A percentile compares a stretch with the other conserved stretches of the same genome.
These are phyloP conservation scores for Saturnispora ahearnii DNA, from an alignment of 805 yeast species.

Conservation along the genomic window DNA sequence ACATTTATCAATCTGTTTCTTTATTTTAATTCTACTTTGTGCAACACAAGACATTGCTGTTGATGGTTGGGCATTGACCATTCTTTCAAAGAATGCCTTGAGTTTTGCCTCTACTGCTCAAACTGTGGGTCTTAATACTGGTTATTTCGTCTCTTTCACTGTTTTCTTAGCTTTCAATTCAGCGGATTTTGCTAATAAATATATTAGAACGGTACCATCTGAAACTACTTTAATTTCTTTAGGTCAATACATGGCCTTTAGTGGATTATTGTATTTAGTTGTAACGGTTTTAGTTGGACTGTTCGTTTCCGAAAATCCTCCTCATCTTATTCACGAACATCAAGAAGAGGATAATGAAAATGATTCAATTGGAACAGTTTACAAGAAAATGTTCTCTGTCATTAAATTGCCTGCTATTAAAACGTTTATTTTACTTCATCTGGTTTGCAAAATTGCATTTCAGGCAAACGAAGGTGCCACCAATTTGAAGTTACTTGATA, in stretches of 20 bases:
- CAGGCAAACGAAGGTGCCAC: constrained; percentile 96
- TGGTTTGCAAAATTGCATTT: constrained; percentile 82
- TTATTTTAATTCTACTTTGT: constrained; percentile 72
- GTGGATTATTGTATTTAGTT: constrained; percentile 64
- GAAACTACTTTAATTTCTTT: constrained; percentile 62
- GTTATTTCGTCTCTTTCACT: constrained; percentile 87
- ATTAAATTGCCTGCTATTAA: constrained; percentile 62
- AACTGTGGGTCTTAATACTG: constrained; percentile 88
- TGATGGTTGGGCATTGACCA: constrained; percentile 97
- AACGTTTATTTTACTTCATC: constrained; percentile 61
- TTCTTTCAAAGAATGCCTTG: constrained; percentile 65
- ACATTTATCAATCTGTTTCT: constrained; percentile 61
- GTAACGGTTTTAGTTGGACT: constrained; percentile 55
- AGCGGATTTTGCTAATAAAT: constrained; percentile 85
- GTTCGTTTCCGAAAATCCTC: constrained; percentile 66
- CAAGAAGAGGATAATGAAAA: neutral
- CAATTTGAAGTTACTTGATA: constrained; percentile 79
- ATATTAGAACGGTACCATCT: constrained; percentile 52
- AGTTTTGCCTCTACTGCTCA: constrained; percentile 96
- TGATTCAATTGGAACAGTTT: constrained; percentile 33
- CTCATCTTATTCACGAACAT: constrained; percentile 27
- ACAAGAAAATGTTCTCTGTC: constrained; percentile 59
- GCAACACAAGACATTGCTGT: constrained; percentile 99
- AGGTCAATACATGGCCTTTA: constrained; percentile 64
- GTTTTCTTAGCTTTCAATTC: constrained; percentile 86